Conservation (phyloP, 805 yeast species). For the Kregervanrija delftensis region DNA sequence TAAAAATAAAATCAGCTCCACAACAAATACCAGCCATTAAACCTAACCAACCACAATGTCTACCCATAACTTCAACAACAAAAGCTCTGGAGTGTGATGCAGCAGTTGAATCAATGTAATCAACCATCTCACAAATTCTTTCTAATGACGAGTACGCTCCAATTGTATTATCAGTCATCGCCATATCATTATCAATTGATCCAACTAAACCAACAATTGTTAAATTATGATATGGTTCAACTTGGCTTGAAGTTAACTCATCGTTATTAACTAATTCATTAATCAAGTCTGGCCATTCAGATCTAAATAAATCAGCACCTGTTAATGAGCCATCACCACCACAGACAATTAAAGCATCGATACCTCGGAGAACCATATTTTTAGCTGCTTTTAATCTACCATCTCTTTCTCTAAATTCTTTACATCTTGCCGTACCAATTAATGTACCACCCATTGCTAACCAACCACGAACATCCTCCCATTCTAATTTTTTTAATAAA, state of each 20-base stretch:
- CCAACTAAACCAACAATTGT: slow-evolving; percentile 94
- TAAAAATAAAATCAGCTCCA: slow-evolving; percentile 88
- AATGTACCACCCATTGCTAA: slow-evolving; percentile 89
- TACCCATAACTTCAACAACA: slow-evolving; percentile 97
- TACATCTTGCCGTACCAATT: slow-evolving; percentile 94
- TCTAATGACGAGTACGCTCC: slow-evolving; percentile 94
- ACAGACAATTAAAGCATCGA: slow-evolving; percentile 91
- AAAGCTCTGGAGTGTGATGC: slow-evolving; percentile 95
- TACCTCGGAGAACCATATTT: slow-evolving; percentile 79
- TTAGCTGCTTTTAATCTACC: slow-evolving; percentile 82
- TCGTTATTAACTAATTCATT: slow-evolving; percentile 57
- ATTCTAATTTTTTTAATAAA: slow-evolving; percentile 65
- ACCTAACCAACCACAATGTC: slow-evolving; percentile 99
- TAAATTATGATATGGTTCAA: slow-evolving; percentile 57
- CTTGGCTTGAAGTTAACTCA: slow-evolving; percentile 51
- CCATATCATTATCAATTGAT: slow-evolving; percentile 97
- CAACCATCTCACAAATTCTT: slow-evolving; percentile 89
- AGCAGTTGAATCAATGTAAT: slow-evolving; percentile 96
- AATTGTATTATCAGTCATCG: slow-evolving; percentile 91
- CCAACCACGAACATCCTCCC: slow-evolving; percentile 96
- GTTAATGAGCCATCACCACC: slow-evolving; percentile 99
- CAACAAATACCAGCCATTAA: slow-evolving; percentile 96
- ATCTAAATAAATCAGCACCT: slow-evolving; percentile 91
- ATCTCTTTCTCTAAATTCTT: slow-evolving; percentile 73
- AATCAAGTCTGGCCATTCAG: slow-evolving; percentile 89